phyloP scores from a whole-genome alignment of 2,329 filamentous ascomycete species.

The Laburnicola sp. region DNA sequence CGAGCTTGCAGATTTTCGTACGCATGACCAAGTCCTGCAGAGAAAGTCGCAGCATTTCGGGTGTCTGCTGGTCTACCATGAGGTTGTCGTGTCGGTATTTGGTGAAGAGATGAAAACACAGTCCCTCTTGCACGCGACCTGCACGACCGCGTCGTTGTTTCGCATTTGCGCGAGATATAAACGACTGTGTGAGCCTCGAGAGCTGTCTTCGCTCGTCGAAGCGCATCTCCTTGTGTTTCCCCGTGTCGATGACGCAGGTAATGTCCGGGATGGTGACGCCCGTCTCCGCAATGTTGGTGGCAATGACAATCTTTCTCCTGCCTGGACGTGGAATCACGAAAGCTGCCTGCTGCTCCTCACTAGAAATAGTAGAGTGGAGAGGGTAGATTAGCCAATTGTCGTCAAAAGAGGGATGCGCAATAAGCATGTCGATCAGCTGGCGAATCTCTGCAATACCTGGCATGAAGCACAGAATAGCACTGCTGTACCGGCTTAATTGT shows the following conservation, averaged over 20 bases:
- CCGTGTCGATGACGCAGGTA: slow-evolving; percentile 93
- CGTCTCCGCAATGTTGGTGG: slow-evolving; percentile 97
- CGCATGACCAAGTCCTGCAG: slow-evolving; percentile 93
- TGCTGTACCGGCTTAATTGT: slow-evolving; percentile 72
- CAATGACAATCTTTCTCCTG: slow-evolving; percentile 87
- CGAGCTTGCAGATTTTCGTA: slow-evolving; percentile 96
- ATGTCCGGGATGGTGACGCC: slow-evolving; percentile 98
- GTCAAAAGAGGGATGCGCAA: slow-evolving; percentile 74
- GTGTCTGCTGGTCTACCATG: slow-evolving; percentile 91
- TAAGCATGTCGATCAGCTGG: slow-evolving; percentile 80
- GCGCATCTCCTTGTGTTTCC: slow-evolving; percentile 96
- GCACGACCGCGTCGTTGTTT: slow-evolving; percentile 93
- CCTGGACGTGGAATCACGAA: slow-evolving; percentile 84
- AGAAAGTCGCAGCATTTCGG: slow-evolving; percentile 92
- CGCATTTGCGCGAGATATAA: slow-evolving; percentile 92
- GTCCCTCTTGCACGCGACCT: slow-evolving; percentile 89
- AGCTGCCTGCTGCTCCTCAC: slow-evolving; percentile 92
- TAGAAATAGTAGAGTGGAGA: slow-evolving; percentile 91
- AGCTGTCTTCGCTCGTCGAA: slow-evolving; percentile 93
- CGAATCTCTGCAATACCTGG: slow-evolving; percentile 94
- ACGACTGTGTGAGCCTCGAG: slow-evolving; percentile 87
- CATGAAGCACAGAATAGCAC: slow-evolving; percentile 90
- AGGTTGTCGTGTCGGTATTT: slow-evolving; percentile 80
- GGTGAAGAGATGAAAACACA: slow-evolving; percentile 96
- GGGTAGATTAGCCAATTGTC: slow-evolving; percentile 83